These are phyloP conservation scores for Ganoderma sinense DNA, from an alignment of 1,284 basidiomycete genomes.

Conservation along the genomic window DNA sequence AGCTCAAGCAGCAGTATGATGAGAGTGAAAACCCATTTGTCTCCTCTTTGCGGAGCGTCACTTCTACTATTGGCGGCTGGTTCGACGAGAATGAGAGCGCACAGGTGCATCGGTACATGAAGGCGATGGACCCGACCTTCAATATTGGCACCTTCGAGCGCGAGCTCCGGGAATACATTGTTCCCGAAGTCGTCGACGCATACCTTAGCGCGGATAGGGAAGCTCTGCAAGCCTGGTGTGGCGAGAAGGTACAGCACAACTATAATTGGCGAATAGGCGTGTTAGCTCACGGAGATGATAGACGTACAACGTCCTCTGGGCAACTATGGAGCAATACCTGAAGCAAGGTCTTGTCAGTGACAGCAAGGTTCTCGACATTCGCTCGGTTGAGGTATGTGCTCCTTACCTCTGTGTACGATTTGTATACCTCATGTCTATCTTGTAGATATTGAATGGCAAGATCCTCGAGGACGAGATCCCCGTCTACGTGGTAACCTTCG, in stretches of 20 bases:
- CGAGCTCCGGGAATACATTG: slow-evolving; percentile 95
- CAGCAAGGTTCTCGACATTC: slow-evolving; percentile 93
- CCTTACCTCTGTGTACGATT: neutral
- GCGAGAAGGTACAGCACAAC: slow-evolving; percentile 84
- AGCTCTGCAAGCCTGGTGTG: slow-evolving; percentile 90
- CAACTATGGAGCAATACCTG: slow-evolving; percentile 95
- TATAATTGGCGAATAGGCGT: neutral
- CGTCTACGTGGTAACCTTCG: slow-evolving; percentile 93
- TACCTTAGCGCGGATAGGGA: slow-evolving; percentile 92
- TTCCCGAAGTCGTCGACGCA: slow-evolving; percentile 97
- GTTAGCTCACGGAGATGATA: slow-evolving; percentile 39
- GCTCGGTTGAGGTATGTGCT: slow-evolving; percentile 88
- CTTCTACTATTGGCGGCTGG: slow-evolving; percentile 86
- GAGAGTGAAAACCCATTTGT: slow-evolving; percentile 96
- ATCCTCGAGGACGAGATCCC: slow-evolving; percentile 91
- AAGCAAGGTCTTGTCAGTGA: slow-evolving; percentile 90
- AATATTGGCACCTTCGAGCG: slow-evolving; percentile 87
- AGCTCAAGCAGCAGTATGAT: slow-evolving; percentile 80
- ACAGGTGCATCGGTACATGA: slow-evolving; percentile 90
- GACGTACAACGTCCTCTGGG: slow-evolving; percentile 98
- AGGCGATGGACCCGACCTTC: slow-evolving; percentile 87
- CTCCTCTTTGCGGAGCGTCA: slow-evolving; percentile 83
- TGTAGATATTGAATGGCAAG: slow-evolving; percentile 80
- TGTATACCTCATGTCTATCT: neutral
- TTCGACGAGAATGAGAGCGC: slow-evolving; percentile 99